Percentiles rank a stretch among this genome's conserved stretches.
Conservation (phyloP, 176 grass and related monocot species). For the Sorghum bicolor region DNA sequence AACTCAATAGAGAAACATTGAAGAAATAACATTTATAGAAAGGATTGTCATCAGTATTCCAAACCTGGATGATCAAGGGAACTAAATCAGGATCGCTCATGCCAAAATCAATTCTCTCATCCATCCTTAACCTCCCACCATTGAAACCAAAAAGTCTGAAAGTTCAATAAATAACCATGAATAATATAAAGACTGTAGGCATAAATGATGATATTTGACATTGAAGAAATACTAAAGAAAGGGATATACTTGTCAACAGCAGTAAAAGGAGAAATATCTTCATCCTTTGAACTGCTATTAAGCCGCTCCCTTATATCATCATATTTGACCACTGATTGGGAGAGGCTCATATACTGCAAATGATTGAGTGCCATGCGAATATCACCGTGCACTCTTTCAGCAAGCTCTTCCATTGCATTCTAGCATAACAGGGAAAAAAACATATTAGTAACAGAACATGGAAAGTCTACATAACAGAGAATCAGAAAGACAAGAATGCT, state of each 20-base stretch:
- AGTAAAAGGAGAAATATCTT: conserved; percentile 98
- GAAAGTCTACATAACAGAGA: not conserved
- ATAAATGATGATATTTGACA: not conserved
- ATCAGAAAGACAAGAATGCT: not conserved
- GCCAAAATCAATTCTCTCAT: conserved; percentile 95
- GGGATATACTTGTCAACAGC: conserved; percentile 91
- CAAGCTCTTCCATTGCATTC: conserved; percentile 97
- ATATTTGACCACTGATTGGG: conserved; percentile 91
- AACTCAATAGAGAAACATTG: not conserved
- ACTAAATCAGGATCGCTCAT: conserved; percentile 99
- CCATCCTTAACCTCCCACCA: conserved; percentile 88
- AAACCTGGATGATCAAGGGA: conserved; percentile 94
- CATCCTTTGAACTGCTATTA: conserved; percentile 94
- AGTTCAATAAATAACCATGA: conserved; percentile 21
- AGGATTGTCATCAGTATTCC: not conserved
- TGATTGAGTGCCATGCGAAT: conserved; percentile 98
- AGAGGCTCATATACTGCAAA: conserved; percentile 97
- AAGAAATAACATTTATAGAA: not conserved
- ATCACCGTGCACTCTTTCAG: conserved; percentile 98
- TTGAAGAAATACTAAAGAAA: conserved; percentile 21
- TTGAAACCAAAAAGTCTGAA: conserved; percentile 91
- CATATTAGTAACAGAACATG: conserved; percentile 27
- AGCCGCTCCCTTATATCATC: conserved; percentile 90
- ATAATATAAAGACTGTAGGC: conserved; percentile 19
- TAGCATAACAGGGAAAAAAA: conserved; percentile 26